phyloP scores from a whole-genome alignment of 176 grass and related monocot species.

The Musa troglodytarum region DNA sequence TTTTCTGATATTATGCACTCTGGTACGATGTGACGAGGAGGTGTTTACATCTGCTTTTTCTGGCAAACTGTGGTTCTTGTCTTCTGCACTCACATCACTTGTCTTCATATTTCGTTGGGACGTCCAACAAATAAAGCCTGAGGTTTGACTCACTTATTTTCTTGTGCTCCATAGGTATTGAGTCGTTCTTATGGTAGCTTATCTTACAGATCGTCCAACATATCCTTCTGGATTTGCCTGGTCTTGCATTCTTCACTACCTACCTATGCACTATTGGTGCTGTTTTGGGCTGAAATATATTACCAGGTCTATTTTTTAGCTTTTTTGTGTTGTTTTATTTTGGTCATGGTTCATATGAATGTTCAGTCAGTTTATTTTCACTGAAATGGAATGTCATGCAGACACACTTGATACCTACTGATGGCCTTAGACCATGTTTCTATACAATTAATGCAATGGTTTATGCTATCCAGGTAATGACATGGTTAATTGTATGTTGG shows the following conservation, averaged over 20 bases:
- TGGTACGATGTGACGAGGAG: not conserved
- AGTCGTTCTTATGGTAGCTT: not conserved
- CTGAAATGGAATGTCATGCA: conserved; percentile 2
- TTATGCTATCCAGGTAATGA: conserved; percentile 56
- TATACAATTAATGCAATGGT: conserved; percentile 41
- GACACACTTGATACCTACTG: conserved; percentile 43
- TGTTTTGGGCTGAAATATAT: conserved; percentile 90
- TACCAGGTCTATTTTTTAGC: conserved; percentile 40
- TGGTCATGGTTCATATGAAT: not conserved
- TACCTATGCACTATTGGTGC: conserved; percentile 45
- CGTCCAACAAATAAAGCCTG: not conserved
- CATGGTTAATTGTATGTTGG: too few relatives aligned
- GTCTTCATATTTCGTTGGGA: not conserved
- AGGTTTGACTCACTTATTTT: not conserved
- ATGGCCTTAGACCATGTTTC: conserved; percentile 57
- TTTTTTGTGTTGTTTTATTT: not conserved
- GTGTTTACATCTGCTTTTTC: not conserved
- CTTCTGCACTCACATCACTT: not conserved
- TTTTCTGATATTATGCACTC: not conserved
- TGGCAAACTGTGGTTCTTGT: not conserved
- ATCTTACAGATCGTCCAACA: conserved; percentile 58
- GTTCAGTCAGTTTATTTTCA: not conserved
- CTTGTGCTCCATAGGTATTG: too few relatives aligned
- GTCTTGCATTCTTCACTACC: conserved; percentile 78
- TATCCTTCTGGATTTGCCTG: conserved; percentile 75